These are phyloP conservation scores for Gardenia jasminoides DNA, from an alignment of 257 asterid species.

Conservation along the genomic window DNA sequence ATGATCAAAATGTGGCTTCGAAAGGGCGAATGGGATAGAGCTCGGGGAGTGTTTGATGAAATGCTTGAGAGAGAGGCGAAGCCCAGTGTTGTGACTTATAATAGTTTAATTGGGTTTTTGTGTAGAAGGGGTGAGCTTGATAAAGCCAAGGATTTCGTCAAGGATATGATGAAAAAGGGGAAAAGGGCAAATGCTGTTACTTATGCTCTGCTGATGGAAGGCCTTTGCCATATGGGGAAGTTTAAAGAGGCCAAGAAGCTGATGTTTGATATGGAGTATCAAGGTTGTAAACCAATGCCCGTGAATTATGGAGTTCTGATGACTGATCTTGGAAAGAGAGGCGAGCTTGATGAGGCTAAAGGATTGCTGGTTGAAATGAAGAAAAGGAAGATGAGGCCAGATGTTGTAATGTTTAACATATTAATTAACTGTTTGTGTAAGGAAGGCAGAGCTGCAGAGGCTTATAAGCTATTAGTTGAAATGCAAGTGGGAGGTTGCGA, in stretches of 20 bases:
- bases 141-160: conserved; percentile 52
- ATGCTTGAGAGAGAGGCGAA: conserved; percentile 72
- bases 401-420: conserved; percentile 68
- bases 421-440: conserved; percentile 49
- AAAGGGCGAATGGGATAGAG: conserved; percentile 55
- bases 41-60: conserved; percentile 69
- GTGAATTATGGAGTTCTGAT: conserved; percentile 73
- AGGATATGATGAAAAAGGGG: conserved; percentile 69
- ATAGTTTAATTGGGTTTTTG: conserved; percentile 67
- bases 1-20: conserved; percentile 73
- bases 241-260: conserved; percentile 68
- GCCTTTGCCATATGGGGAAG: conserved; percentile 53
- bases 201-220: conserved; percentile 77
- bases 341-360: conserved; percentile 61
- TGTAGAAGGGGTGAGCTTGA: conserved; percentile 61
- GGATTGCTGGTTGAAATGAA: conserved; percentile 74
- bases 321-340: conserved; percentile 64
- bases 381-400: conserved; percentile 67
- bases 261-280: conserved; percentile 96
- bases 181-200: conserved; percentile 59
- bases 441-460: conserved; percentile 53
- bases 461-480: conserved; percentile 61
- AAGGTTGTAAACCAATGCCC: conserved; percentile 62
- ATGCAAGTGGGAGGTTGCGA: conserved; percentile 68
- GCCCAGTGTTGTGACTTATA: conserved; percentile 76